These are phyloP conservation scores for Prunella vulgaris DNA, from an alignment of 257 asterid species.

Conservation along the genomic window DNA sequence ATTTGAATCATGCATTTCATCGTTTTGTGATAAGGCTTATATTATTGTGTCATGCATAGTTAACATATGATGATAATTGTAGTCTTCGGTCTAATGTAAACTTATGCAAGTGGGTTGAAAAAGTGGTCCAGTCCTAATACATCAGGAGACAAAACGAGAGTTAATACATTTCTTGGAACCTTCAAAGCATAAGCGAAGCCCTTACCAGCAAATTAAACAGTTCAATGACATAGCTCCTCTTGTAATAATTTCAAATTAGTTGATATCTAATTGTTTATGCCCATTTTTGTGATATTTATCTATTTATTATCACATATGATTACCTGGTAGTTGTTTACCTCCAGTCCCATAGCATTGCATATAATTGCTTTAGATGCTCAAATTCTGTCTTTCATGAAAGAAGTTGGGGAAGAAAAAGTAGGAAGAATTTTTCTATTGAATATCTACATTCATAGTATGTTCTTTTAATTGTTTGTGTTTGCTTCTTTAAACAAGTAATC, in stretches of 20 bases:
- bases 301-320: not conserved
- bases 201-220: too few species aligned
- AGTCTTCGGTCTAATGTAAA: too few species aligned
- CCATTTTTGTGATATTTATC: not conserved
- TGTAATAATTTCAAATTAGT: not conserved
- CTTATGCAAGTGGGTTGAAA: too few species aligned
- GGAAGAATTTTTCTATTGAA: not conserved
- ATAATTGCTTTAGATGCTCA: not conserved
- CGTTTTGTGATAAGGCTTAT: not conserved
- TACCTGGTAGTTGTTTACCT: not conserved
- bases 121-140: too few species aligned
- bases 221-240: not conserved
- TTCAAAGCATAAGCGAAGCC: too few species aligned
- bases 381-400: conserved; percentile 2
- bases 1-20: not conserved
- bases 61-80: too few species aligned
- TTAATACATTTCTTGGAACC: too few species aligned
- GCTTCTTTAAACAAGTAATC: not conserved
- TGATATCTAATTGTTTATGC: not conserved
- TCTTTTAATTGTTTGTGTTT: not conserved
- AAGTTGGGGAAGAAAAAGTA: not conserved
- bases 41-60: not conserved
- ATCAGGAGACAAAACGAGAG: too few species aligned
- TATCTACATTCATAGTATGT: not conserved
- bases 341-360: not conserved